Conservation (phyloP, 1,284 basidiomycete genomes). For the Sporisorium scitamineum region DNA sequence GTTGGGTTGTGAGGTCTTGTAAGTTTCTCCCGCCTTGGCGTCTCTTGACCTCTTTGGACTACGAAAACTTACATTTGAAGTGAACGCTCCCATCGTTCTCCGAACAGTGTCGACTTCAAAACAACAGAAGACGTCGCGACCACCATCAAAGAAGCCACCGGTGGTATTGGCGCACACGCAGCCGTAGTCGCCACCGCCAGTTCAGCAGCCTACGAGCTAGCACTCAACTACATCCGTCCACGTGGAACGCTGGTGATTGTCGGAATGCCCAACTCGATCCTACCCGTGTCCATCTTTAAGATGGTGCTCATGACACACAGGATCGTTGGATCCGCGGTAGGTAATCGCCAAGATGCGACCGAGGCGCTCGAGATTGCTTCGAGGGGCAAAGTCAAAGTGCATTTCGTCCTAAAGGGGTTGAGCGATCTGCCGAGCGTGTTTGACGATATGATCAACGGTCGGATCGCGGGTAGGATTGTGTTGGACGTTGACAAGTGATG, state of each 20-base stretch:
- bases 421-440: constrained; percentile 74
- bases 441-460: constrained; percentile 74
- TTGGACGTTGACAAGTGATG: constrained; percentile 71
- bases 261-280: constrained; percentile 75
- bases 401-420: constrained; percentile 73
- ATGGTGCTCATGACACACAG: constrained; percentile 73
- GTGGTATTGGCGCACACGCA: constrained; percentile 79
- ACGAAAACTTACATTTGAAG: background rate
- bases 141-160: constrained; percentile 76
- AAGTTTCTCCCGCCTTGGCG: constrained; percentile 4
- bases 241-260: constrained; percentile 80
- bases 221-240: constrained; percentile 74
- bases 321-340: constrained; percentile 82
- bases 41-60: background rate
- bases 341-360: constrained; percentile 68
- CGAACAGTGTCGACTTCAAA: constrained; percentile 79
- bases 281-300: constrained; percentile 81
- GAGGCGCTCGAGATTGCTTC: constrained; percentile 78
- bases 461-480: constrained; percentile 77
- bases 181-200: constrained; percentile 69
- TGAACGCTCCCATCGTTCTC: too few relatives aligned
- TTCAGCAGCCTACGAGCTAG: constrained; percentile 76
- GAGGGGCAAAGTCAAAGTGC: constrained; percentile 77
- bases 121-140: constrained; percentile 73
- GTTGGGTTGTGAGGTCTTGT: constrained; percentile 80